These are phyloP conservation scores for Cladosporium sp. DNA, from an alignment of 2,329 filamentous ascomycete genomes.

Conservation along the genomic window DNA sequence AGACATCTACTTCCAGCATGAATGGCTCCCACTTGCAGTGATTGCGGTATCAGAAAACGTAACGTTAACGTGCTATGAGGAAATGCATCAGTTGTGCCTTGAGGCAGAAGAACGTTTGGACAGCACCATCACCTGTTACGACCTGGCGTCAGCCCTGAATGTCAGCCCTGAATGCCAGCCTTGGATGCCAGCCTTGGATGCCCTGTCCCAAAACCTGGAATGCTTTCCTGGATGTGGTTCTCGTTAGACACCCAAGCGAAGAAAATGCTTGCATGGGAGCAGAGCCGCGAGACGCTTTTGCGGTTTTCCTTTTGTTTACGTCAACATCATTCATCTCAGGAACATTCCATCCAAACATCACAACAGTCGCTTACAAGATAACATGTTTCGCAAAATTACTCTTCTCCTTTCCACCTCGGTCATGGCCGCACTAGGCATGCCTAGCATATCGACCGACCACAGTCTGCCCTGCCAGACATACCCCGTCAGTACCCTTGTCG, in stretches of 20 bases:
- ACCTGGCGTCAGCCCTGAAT: background rate
- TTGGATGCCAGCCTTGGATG: too few species aligned
- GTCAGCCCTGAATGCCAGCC: too few species aligned
- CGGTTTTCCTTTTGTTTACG: too few species aligned
- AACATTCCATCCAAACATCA: too few species aligned
- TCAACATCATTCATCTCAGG: too few species aligned
- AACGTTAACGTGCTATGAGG: background rate
- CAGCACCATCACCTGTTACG: too few species aligned
- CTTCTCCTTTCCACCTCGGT: background rate
- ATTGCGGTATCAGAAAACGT: background rate
- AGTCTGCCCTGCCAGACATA: background rate
- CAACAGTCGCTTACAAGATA: background rate
- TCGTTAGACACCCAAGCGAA: background rate
- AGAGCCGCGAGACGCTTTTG: too few species aligned
- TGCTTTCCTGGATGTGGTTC: background rate
- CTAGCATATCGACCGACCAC: background rate
- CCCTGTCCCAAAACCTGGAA: background rate
- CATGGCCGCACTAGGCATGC: background rate
- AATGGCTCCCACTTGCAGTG: background rate
- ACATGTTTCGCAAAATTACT: background rate
- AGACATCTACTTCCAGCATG: background rate
- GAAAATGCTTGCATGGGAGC: too few species aligned
- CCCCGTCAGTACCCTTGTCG: background rate
- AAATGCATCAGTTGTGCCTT: too few species aligned
- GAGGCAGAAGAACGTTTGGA: too few species aligned